A percentile compares a stretch with the other conserved stretches of the same genome.
Evolutionary conservation across 257 asterid genomes (phyloP).

Genomic region (Echium plantagineum): DNA sequence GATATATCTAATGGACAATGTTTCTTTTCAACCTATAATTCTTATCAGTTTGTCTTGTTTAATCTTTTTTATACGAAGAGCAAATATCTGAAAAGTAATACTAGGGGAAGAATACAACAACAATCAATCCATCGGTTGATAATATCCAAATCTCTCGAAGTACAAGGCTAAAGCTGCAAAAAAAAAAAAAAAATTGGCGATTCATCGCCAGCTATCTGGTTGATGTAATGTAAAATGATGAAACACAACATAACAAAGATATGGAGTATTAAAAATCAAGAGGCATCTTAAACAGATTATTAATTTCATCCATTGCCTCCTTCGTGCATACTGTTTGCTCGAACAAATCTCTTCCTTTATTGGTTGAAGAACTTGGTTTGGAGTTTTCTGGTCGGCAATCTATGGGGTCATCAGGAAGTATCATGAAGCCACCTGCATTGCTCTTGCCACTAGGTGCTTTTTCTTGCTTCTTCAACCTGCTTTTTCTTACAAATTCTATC

Average conservation of each 20-base stretch:
- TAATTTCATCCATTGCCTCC: slow-evolving; percentile 88
- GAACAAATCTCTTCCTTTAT: slow-evolving; percentile 40
- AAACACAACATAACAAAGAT: slow-evolving; percentile 24
- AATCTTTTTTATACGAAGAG: not conserved
- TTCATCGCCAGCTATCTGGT: not conserved
- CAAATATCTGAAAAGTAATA: not conserved
- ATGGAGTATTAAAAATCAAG: slow-evolving; percentile 74
- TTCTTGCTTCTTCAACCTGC: slow-evolving; percentile 47
- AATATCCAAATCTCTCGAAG: not conserved
- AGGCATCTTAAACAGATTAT: slow-evolving; percentile 76
- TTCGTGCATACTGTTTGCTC: slow-evolving; percentile 76
- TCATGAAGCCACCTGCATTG: slow-evolving; percentile 34
- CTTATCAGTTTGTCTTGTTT: not conserved
- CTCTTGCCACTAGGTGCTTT: slow-evolving; percentile 24
- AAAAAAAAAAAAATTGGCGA: not conserved
- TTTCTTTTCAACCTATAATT: not conserved
- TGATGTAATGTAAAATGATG: not conserved
- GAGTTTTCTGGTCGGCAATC: slow-evolving; percentile 30
- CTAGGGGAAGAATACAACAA: not conserved
- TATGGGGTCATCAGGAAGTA: slow-evolving; percentile 55
- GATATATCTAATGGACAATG: not conserved
- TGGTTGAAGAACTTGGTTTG: slow-evolving; percentile 26
- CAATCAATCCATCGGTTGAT: not conserved
- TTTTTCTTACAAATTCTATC: slow-evolving; percentile 68
- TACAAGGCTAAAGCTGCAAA: not conserved